These are phyloP conservation scores for Debaryomyces sp. DNA, from an alignment of 1,139 yeast genomes.

Conservation along the genomic window DNA sequence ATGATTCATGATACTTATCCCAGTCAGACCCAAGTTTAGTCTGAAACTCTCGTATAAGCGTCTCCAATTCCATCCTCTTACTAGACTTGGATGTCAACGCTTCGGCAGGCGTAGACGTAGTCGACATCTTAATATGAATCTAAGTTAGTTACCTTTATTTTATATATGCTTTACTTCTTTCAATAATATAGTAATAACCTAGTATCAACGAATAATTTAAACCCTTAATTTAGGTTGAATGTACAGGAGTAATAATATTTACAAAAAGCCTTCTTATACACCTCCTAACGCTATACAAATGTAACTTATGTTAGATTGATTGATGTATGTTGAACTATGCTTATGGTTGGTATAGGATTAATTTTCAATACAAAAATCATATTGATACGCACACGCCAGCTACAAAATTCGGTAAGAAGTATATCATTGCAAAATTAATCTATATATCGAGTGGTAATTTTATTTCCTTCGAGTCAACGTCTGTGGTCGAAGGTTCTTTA, in stretches of 20 bases:
- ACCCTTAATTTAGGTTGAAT: not conserved
- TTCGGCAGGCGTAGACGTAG: conserved; percentile 1
- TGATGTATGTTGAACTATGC: not conserved
- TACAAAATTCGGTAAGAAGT: not conserved
- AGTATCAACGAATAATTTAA: not conserved
- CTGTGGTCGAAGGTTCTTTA: not conserved
- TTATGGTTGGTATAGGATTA: not conserved
- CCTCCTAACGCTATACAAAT: not conserved
- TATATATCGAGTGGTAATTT: not conserved
- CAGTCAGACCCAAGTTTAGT: conserved; percentile 72
- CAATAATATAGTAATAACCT: not conserved
- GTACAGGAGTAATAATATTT: not conserved
- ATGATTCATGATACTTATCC: conserved; percentile 83
- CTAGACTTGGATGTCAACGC: conserved; percentile 14
- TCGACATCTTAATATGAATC: not conserved
- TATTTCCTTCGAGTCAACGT: not conserved
- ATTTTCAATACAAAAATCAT: conserved; percentile 1
- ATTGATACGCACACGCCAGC: not conserved
- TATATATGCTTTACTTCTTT: not conserved
- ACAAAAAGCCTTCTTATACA: not conserved
- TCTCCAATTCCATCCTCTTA: conserved; percentile 71
- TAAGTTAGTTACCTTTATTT: not conserved
- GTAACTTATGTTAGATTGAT: not conserved
- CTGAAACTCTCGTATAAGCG: conserved; percentile 73
- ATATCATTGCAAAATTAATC: not conserved